Evolutionary conservation across 805 yeast genomes (phyloP), one percentile per base, ranked within the genome.

Genomic region (Ogataea pilisensis): DNA sequence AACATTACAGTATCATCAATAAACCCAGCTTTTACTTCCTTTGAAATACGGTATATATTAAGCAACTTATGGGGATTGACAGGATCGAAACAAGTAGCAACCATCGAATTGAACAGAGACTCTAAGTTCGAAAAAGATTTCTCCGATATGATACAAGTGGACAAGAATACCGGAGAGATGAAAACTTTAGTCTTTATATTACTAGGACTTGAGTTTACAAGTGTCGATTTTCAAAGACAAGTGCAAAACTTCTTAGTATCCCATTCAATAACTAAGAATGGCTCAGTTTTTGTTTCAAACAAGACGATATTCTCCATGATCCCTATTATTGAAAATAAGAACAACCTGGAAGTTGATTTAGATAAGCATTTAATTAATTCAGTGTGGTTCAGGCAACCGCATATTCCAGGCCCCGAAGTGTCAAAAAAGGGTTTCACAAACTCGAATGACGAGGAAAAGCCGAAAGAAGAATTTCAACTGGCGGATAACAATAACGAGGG

Each of bases 381-480:
- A 19, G 55, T 64, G 40, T 63, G 68, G 64, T 58, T 65, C 40
- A 44, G 64, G 26, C 65, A 63, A 37, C 45, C 54, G 3, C 63
- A 61, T 12, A 21, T 22, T 5, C 21, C 34, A 4, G 24, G 26
- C 36, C 5, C 40, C 41, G 13, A 25, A 11, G 17, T 11, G 14
- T 11, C 16, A 12, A 17, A 7, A 16, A 21, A 7, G 13, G 13
- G 14, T 11, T 22, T 17, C 20, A 13, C 19, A 8, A 7, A 30
- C 14, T 6, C 9, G 24, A 6, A 29, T 5, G 8, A 6, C 21
- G 17, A 18, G 13, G 25, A n/a, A 16, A 18, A 21, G 13, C n/a
- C n/a, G n/a, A n/a, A n/a, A n/a, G n/a, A n/a, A n/a, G n/a, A n/a
- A n/a, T n/a, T n/a, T n/a, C n/a, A n/a, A 24, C 26, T 20, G 22